phyloP scores from a whole-genome alignment of 805 yeast genomes.

The Yarrowia keelungensis region DNA sequence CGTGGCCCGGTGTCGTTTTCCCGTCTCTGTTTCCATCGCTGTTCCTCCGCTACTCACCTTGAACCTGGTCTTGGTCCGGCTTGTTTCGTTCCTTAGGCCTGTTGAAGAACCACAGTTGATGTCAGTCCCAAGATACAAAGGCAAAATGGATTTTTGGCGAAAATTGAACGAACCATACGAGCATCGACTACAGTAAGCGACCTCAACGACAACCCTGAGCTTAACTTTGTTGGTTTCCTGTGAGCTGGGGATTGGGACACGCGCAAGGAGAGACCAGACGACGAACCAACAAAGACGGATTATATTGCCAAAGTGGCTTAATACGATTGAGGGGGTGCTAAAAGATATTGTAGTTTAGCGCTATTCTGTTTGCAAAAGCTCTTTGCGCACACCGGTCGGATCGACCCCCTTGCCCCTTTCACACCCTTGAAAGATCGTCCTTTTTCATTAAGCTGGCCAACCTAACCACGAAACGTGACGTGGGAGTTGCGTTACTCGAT shows the following conservation, averaged over 20 bases:
- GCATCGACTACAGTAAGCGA: slow-evolving; percentile 34
- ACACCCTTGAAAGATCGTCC: neutral
- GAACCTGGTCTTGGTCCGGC: slow-evolving; percentile 38
- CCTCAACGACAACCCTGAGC: slow-evolving; percentile 36
- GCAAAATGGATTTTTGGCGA: slow-evolving; percentile 33
- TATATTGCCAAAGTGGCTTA: neutral
- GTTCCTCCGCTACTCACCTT: slow-evolving; percentile 19
- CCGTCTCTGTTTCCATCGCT: neutral
- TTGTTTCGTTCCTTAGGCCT: slow-evolving; percentile 39
- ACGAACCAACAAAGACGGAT: too few relatives aligned
- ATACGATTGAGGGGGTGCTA: neutral
- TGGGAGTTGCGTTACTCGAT: neutral
- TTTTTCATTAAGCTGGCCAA: slow-evolving; percentile 12
- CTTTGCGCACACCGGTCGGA: too few relatives aligned
- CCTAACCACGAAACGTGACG: slow-evolving; percentile 11
- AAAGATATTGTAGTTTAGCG: too few relatives aligned
- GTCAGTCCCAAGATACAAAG: slow-evolving; percentile 37
- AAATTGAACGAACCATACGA: slow-evolving; percentile 38
- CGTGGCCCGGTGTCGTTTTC: neutral
- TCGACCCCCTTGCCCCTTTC: neutral
- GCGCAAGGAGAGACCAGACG: neutral
- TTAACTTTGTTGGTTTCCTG: slow-evolving; percentile 12
- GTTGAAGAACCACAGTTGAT: slow-evolving; percentile 39
- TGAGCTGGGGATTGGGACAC: slow-evolving; percentile 20
- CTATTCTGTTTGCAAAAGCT: too few relatives aligned